Base-by-base conservation (phyloP, 192 early-diverging fungal species). In the Rhizoclosmatium sp. region DNA sequence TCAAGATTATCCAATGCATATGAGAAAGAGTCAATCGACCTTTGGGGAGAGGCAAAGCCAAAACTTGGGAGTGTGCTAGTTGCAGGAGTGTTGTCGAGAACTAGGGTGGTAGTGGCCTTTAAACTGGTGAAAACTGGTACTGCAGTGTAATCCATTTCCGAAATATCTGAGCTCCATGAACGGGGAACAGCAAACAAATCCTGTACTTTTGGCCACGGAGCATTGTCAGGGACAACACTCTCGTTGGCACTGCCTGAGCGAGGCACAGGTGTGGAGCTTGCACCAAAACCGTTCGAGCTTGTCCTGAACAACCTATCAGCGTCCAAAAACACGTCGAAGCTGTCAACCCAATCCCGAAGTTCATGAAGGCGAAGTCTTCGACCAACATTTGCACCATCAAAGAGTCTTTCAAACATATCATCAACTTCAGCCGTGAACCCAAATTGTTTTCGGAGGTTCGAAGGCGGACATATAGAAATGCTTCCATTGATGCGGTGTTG, bases 61-160 rank as follows among this genome's bases (percentile, higher is more conserved):
- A 19, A n/a, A n/a, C n/a, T n/a, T n/a, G n/a, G n/a, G n/a, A n/a
- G n/a, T n/a, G n/a, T n/a, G n/a, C n/a, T n/a, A 19, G 54, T 56
- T 19, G 54, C 54, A 56, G 54, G 54, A 19, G 9, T 7, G 19
- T 7, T 56, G 19, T 7, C 19, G 9, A 19, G 9, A 7, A 19
- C 19, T 19, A 19, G 54, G 54, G 54, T 56, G 19, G 54, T 56
- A 7, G 54, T 56, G 54, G 19, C 54, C 9, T 56, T 19, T 19
- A 19, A 56, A 7, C 19, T 56, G 54, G 54, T 10, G 54, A 78
- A 78, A 5, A 69, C 49, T 4, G 76, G 76, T 47, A 78, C 51
- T 21, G 31, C 23, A 12, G 65, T 51, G 54, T 41, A 78, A 59
- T 78, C 76, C 76, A 78, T 78, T 21, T 78, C 65, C 12, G 46